Evolutionary conservation across 2,329 filamentous ascomycete species (phyloP).

Genomic region (Cladophialophora exuberans): DNA sequence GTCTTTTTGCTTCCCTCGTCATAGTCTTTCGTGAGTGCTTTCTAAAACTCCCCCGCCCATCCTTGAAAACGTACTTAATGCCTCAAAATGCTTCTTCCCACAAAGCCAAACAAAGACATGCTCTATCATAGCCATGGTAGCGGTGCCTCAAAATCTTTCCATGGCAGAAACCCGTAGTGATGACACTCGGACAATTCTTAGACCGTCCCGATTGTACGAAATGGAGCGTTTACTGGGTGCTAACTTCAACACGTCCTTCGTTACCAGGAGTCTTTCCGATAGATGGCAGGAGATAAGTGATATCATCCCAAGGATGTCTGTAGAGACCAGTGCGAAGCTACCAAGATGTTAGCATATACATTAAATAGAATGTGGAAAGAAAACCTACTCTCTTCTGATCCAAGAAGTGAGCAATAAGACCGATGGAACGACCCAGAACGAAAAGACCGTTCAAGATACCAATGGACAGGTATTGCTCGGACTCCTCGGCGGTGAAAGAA

Average conservation of each 20-base stretch:
- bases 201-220: not conserved
- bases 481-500: constrained; percentile 93
- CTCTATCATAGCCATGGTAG: not conserved
- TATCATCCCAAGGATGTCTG: constrained; percentile 99
- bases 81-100: not conserved
- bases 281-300: constrained; percentile 79
- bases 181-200: not conserved
- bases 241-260: constrained; percentile 89
- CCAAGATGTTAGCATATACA: constrained; percentile 2
- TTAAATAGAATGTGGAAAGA: not conserved
- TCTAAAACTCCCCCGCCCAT: constrained; percentile 6
- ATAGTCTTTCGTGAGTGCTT: constrained; percentile 12
- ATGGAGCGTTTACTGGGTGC: not conserved
- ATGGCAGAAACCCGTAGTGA: not conserved
- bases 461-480: constrained; percentile 98
- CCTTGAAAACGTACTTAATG: constrained; percentile 9
- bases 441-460: constrained; percentile 99
- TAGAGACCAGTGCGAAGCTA: constrained; percentile 90
- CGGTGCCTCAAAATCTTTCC: not conserved
- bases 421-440: constrained; percentile 93
- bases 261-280: constrained; percentile 71
- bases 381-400: constrained; percentile 82
- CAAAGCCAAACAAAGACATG: constrained; percentile 1
- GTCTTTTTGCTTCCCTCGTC: constrained; percentile 9
- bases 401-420: constrained; percentile 99